phyloP scores from a whole-genome alignment of 2,329 filamentous ascomycete genomes.

The Venturia oleaginea region DNA sequence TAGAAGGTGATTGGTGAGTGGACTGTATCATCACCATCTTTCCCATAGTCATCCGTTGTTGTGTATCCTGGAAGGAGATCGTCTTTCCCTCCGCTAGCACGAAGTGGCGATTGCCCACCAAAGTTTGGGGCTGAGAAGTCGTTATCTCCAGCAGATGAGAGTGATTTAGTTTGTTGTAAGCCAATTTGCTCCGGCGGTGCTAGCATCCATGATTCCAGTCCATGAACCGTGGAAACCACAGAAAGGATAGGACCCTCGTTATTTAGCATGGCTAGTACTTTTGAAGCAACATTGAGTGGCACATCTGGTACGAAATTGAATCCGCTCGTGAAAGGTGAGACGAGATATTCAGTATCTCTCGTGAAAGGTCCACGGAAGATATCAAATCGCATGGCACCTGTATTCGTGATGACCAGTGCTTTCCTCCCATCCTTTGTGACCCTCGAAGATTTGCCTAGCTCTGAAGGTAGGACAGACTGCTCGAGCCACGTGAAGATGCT shows the following conservation, averaged over 20 bases:
- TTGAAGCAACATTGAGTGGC: slow-evolving; percentile 63
- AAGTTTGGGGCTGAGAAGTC: neutral
- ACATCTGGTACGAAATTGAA: slow-evolving; percentile 73
- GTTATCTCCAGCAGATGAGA: neutral
- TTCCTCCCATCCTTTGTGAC: slow-evolving; percentile 43
- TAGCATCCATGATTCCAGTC: slow-evolving; percentile 25
- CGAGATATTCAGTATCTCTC: slow-evolving; percentile 71
- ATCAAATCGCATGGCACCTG: slow-evolving; percentile 87
- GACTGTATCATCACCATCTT: slow-evolving; percentile 82
- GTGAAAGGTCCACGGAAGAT: slow-evolving; percentile 91
- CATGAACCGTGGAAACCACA: slow-evolving; percentile 22
- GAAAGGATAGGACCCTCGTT: slow-evolving; percentile 44
- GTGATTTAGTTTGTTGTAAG: neutral
- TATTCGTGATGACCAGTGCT: slow-evolving; percentile 72
- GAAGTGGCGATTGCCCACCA: slow-evolving; percentile 19
- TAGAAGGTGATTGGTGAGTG: slow-evolving; percentile 70
- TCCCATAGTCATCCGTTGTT: slow-evolving; percentile 73
- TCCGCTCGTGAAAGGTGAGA: slow-evolving; percentile 78
- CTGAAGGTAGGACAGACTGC: slow-evolving; percentile 61
- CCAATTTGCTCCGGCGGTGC: slow-evolving; percentile 38
- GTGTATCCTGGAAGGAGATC: slow-evolving; percentile 72
- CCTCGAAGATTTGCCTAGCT: slow-evolving; percentile 41
- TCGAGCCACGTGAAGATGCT: slow-evolving; percentile 80
- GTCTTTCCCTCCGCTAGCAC: slow-evolving; percentile 23
- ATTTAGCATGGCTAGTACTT: slow-evolving; percentile 54